phyloP scores from a whole-genome alignment of 139 green algal species.

The Chlorella vulgaris region DNA sequence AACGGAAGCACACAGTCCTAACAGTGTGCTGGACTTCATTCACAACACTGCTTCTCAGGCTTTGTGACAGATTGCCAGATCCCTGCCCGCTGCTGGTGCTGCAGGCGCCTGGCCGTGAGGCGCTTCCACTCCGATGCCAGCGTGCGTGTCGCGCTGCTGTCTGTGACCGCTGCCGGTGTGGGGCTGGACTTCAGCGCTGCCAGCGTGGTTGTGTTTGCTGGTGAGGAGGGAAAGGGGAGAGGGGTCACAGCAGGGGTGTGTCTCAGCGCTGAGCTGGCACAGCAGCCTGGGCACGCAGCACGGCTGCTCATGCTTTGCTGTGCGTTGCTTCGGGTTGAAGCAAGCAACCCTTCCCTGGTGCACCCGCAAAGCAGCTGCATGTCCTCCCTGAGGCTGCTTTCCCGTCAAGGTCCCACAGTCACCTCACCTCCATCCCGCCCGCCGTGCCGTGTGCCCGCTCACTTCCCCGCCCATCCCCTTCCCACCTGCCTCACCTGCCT shows the following conservation, averaged over 20 bases:
- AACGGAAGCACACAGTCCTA: too few relatives aligned
- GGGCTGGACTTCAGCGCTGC: slow-evolving; percentile 92
- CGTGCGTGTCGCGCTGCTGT: slow-evolving; percentile 85
- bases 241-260: neutral
- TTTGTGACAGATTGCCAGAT: too few relatives aligned
- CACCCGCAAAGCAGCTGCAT: too few relatives aligned
- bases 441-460: too few relatives aligned
- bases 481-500: neutral
- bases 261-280: too few relatives aligned
- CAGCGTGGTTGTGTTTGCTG: slow-evolving; percentile 87
- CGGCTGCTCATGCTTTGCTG: too few relatives aligned
- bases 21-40: too few relatives aligned
- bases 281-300: too few relatives aligned
- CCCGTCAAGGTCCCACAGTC: neutral
- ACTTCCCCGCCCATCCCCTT: neutral
- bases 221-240: neutral
- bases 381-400: neutral
- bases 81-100: neutral
- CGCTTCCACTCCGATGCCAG: slow-evolving; percentile 45
- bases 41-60: too few relatives aligned
- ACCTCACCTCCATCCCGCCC: neutral
- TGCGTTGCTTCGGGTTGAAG: too few relatives aligned
- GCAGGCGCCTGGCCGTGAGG: slow-evolving; percentile 13
- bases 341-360: too few relatives aligned
- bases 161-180: slow-evolving; percentile 87